Conservation (phyloP, 179 eudicot genomes). For the Corrigiola litoralis region DNA sequence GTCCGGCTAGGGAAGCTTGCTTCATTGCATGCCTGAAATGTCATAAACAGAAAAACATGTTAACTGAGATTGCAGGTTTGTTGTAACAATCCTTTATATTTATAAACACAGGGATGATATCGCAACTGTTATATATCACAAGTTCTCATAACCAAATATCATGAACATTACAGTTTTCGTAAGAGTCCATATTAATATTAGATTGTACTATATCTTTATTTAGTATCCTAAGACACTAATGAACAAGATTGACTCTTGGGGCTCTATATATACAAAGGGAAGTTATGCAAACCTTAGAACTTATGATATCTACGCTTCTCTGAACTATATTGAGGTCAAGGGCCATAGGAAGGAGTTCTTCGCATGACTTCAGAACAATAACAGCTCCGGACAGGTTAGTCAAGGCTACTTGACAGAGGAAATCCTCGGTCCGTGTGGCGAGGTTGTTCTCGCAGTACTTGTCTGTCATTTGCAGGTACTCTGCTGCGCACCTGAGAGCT, state of each 20-base stretch:
- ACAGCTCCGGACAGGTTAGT: slow-evolving; percentile 69
- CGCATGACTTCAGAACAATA: slow-evolving; percentile 68
- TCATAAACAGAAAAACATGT: neutral
- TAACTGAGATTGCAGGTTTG: too few species aligned
- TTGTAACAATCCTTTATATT: too few species aligned
- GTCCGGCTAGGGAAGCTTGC: slow-evolving; percentile 77
- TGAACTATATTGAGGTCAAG: slow-evolving; percentile 52
- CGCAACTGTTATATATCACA: too few species aligned
- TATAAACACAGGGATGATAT: too few species aligned
- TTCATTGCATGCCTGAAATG: slow-evolving; percentile 68
- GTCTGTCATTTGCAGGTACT: slow-evolving; percentile 83
- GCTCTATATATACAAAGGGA: neutral
- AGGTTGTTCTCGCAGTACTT: slow-evolving; percentile 67
- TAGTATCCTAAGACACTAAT: too few species aligned
- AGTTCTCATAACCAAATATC: too few species aligned
- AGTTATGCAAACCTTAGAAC: slow-evolving; percentile 47
- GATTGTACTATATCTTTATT: too few species aligned
- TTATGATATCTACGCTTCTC: slow-evolving; percentile 61
- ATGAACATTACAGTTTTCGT: too few species aligned
- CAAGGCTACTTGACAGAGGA: slow-evolving; percentile 69
- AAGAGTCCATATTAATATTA: too few species aligned
- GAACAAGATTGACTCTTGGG: neutral
- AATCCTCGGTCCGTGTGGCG: slow-evolving; percentile 80
- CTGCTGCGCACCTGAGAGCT: slow-evolving; percentile 85
- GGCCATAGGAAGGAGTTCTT: slow-evolving; percentile 69